Conservation (phyloP, 2,329 filamentous ascomycete species). For the Rosellinia necatrix region DNA sequence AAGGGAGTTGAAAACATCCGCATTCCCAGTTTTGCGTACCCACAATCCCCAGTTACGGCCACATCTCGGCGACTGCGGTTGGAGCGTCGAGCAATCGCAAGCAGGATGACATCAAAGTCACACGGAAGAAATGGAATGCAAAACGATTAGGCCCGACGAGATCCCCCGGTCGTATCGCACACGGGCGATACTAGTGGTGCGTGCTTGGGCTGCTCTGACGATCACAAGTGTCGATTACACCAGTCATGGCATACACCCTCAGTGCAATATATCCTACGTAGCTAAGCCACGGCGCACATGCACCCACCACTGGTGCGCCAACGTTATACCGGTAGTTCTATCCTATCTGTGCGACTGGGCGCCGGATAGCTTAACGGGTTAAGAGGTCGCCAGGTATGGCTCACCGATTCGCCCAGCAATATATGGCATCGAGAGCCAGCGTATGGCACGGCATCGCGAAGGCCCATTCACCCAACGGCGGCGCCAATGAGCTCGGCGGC, state of each 20-base stretch:
- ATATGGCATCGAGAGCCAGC: background rate
- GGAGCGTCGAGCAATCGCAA: slow-evolving; percentile 1
- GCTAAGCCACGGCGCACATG: slow-evolving; percentile 8
- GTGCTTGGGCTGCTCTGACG: background rate
- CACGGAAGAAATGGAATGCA: slow-evolving; percentile 5
- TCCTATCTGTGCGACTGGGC: slow-evolving; percentile 2
- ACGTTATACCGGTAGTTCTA: slow-evolving; percentile 2
- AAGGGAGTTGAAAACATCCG: slow-evolving; percentile 7
- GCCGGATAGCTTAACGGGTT: slow-evolving; percentile 3
- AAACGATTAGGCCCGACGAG: slow-evolving; percentile 5
- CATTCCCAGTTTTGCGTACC: background rate
- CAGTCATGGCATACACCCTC: background rate
- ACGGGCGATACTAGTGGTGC: background rate
- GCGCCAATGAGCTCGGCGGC: background rate
- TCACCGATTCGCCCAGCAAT: slow-evolving; percentile 1
- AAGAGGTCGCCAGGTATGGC: background rate
- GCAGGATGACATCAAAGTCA: slow-evolving; percentile 4
- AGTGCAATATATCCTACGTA: slow-evolving; percentile 9
- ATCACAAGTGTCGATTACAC: slow-evolving; percentile 3
- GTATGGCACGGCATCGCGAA: background rate
- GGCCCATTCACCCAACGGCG: background rate
- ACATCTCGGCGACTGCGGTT: slow-evolving; percentile 24
- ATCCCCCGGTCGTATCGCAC: background rate
- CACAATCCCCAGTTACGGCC: slow-evolving; percentile 17
- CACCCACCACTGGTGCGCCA: slow-evolving; percentile 6